These are phyloP conservation scores for Heterotrichella gracilis DNA, from an alignment of 352 stramenopile genomes.

Conservation along the genomic window DNA sequence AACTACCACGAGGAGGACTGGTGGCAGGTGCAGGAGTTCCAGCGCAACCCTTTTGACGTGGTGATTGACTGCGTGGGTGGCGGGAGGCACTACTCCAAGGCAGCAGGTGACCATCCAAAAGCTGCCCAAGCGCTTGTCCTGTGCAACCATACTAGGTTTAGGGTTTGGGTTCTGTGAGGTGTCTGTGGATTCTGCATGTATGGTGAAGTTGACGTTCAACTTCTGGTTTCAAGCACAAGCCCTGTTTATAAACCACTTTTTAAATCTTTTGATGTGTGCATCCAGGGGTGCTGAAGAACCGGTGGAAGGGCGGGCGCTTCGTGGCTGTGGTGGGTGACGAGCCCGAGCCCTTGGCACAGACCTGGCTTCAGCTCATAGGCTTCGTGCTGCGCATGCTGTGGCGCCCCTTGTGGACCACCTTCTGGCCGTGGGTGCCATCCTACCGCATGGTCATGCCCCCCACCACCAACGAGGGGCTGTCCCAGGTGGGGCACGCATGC, in stretches of 20 bases:
- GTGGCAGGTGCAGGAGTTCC: constrained; percentile 24
- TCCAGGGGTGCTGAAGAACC: constrained; percentile 21
- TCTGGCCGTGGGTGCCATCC: constrained; percentile 21
- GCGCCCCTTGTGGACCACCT: constrained; percentile 24
- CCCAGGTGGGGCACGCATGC: too few species aligned
- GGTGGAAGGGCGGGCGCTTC: constrained; percentile 21
- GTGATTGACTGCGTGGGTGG: constrained; percentile 26
- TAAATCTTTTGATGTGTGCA: too few species aligned
- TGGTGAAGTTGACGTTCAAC: too few species aligned
- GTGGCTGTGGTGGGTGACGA: constrained; percentile 22
- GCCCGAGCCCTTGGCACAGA: constrained; percentile 19
- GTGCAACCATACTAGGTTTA: too few species aligned
- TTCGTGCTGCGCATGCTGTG: constrained; percentile 19
- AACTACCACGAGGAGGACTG: constrained; percentile 27
- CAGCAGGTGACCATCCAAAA: constrained; percentile 22
- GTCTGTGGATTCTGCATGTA: too few species aligned
- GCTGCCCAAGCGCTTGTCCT: too few species aligned
- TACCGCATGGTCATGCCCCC: constrained; percentile 20
- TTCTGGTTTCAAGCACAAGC: too few species aligned
- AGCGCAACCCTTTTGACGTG: constrained; percentile 19
- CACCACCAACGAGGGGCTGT: too few species aligned
- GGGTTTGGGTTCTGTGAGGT: too few species aligned
- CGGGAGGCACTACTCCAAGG: constrained; percentile 18
- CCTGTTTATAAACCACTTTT: too few species aligned
- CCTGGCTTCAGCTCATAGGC: constrained; percentile 19